Evolutionary conservation across 805 yeast species (phyloP), one percentile per base, ranked within the genome.

Genomic region (Cyberlindnera subsufficiens): DNA sequence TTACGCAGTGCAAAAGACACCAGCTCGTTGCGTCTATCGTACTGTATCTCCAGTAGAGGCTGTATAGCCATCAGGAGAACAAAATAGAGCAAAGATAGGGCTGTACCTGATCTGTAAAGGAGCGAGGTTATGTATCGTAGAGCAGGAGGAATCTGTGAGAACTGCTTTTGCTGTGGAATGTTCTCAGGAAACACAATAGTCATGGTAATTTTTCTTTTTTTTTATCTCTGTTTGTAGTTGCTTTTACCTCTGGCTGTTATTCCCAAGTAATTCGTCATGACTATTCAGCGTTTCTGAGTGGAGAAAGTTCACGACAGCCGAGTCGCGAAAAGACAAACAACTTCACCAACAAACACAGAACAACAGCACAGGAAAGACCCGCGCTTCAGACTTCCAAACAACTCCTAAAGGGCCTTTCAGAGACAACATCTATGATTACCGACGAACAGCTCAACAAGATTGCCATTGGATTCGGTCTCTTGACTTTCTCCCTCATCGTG

Each of bases 401-500:
- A n/a, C 17, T 22, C 27, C 27, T 22, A 17, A 34, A 15, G 19
- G 20, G 16, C 15, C 27, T 37, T 37, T 30, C 19, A 18, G 22
- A 20, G 10, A 7, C 16, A 14, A 6, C 10, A 32, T 50, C 39
- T 38, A 90, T 90, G 96, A 89, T 90, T 56, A 71, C 86, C 14
- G 97, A 90, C 71, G 70, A 69, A 42, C 93, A 88, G 63, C 74
- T 90, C 60, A 78, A 89, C 61, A 66, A 76, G 38, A 67, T 87
- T 36, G 95, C 86, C 39, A 72, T 86, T 37, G 63, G 78, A 11
- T 82, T 85, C 52, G 97, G 96, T 5, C 61, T 88, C 42, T 59
- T 77, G 6, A 79, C 93, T 48, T 74, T 88, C 61, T 72, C 78
- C 2, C 70, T 90, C 52, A 84, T 89, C 32, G 65, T 86, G 36